Conservation (phyloP, 176 grass and related monocot genomes). For the Carex kokanica region DNA sequence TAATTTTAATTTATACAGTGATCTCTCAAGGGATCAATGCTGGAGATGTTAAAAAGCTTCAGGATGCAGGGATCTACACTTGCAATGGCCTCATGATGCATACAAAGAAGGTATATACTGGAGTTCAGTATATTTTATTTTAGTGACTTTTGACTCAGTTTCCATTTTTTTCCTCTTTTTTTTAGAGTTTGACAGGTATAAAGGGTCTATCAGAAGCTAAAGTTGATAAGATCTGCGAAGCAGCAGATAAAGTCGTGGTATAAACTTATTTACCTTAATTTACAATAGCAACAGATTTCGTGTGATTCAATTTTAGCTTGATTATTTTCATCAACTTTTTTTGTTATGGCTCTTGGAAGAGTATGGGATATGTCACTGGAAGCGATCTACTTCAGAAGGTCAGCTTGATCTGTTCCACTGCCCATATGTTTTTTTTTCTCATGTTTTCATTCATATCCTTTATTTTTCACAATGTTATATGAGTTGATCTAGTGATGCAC, state of each 20-base stretch:
- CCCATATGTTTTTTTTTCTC: not conserved
- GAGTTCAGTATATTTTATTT: not conserved
- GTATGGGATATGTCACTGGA: conserved; percentile 66
- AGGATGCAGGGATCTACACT: conserved; percentile 96
- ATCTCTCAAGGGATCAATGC: conserved; percentile 89
- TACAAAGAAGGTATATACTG: conserved; percentile 73
- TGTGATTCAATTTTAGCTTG: conserved; percentile 1
- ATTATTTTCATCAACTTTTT: conserved; percentile 20
- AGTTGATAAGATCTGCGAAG: conserved; percentile 86
- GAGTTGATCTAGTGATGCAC: not conserved
- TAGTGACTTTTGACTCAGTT: not conserved
- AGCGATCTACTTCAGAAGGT: conserved; percentile 79
- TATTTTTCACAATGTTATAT: too few species aligned
- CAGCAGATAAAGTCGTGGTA: conserved; percentile 85
- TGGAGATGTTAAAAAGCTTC: conserved; percentile 90
- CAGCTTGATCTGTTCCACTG: not conserved
- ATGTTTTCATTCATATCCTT: conserved; percentile 9
- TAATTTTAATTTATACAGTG: conserved; percentile 41
- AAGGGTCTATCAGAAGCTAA: conserved; percentile 94
- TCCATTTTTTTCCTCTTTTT: not conserved
- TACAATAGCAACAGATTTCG: not conserved
- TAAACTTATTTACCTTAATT: conserved; percentile 10
- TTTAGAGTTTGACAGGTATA: conserved; percentile 74
- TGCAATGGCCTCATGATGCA: conserved; percentile 99
- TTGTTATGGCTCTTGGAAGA: conserved; percentile 35